Conservation (phyloP, 768 basidiomycete species). For the Collybiopsis luxurians region DNA sequence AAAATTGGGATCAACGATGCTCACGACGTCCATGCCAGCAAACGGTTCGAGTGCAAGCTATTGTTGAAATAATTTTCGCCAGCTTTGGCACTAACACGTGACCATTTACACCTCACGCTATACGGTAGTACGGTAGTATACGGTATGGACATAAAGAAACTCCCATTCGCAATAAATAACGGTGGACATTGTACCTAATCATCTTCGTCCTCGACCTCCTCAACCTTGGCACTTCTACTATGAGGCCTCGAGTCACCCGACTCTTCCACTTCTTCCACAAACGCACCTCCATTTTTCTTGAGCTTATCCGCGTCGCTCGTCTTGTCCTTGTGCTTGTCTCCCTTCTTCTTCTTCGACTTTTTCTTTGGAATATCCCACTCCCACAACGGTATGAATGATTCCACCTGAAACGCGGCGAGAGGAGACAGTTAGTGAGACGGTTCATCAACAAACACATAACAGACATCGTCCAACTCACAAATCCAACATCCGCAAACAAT, state of each 20-base stretch:
- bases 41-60: neutral
- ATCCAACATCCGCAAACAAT: constrained; percentile 96
- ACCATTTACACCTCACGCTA: no score
- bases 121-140: no score
- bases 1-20: neutral
- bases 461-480: no score
- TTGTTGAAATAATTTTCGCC: neutral
- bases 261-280: constrained; percentile 43
- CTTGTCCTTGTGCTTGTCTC: constrained; percentile 46
- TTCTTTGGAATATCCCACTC: constrained; percentile 91
- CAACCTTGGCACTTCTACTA: constrained; percentile 41
- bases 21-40: neutral
- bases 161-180: no score
- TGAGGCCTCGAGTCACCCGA: constrained; percentile 39
- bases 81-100: neutral
- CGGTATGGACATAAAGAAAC: no score
- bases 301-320: constrained; percentile 34
- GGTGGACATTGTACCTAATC: constrained; percentile 14
- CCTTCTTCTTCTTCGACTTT: constrained; percentile 63
- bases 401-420: constrained; percentile 83
- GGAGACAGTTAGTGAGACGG: neutral
- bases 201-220: constrained; percentile 47
- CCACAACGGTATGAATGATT: constrained; percentile 96
- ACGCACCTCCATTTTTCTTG: constrained; percentile 31
- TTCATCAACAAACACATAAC: neutral